Evolutionary conservation across 2,329 filamentous ascomycete species (phyloP), one percentile per base, ranked within the genome.

Genomic region (Emergomyces orientalis): DNA sequence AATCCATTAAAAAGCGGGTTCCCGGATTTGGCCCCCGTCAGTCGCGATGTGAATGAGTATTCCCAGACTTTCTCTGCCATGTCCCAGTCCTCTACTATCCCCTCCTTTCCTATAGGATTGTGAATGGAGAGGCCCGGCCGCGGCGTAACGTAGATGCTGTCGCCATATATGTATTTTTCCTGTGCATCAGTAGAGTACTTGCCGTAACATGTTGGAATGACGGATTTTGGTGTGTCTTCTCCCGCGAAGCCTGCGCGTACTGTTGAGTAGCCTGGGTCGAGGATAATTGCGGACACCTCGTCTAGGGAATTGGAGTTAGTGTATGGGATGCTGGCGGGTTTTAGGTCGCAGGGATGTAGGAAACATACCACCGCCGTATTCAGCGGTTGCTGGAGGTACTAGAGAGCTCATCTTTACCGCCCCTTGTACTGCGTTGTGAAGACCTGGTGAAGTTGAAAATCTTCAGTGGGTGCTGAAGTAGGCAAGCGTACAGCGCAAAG

Each of bases 1-100:
- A 93, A 78, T 25, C 90, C 89, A 72, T 96, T 94, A 72, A 86
- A 88, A 25, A 84, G 80, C 0, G 90, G 86, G 55, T 87, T 83
- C 8, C 85, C 86, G 55, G 86, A 85, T 69, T 86, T 86, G 62
- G 87, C 82, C 63, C 90, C 90, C 60, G 94, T 96, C 68, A 99
- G 82, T 66, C 91, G 87, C 69, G 90, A 91, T 64, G 92, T 89
- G 66, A 99, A 89, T 71, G 91, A 87, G 76, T 96, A 88, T 75
- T 97, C 92, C 92, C 93, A 99, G 62, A 97, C 79, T 74, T 88
- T 88, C 64, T 89, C 84, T 34, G 92, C 93, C 58, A 88, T 87
- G 67, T 99, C 94, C 94, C 94, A 99, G 76, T 99, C 92, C 75
- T 97, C 90, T 57, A 99, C 94, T 59, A 92, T 84, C 71, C 90